Evolutionary conservation across 2,329 filamentous ascomycete species (phyloP).

Genomic region (Aspergillus terreus): DNA sequence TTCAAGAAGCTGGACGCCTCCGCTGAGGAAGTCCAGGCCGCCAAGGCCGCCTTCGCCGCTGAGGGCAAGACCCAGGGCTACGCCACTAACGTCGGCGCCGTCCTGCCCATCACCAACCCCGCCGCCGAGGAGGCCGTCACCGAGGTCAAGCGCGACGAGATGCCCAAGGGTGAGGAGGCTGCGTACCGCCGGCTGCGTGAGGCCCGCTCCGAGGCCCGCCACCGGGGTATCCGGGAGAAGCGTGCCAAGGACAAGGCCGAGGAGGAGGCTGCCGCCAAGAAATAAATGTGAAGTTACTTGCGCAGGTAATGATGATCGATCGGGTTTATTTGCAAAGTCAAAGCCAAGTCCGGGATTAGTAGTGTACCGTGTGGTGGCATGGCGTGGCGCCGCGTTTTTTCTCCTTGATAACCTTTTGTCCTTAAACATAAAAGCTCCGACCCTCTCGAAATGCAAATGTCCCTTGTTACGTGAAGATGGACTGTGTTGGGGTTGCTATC

Average conservation of each 20-base stretch:
- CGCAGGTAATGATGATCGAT: conserved; percentile 39
- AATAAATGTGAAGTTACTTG: conserved; percentile 41
- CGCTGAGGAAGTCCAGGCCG: conserved; percentile 75
- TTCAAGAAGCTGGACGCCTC: conserved; percentile 88
- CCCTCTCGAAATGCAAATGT: conserved; percentile 37
- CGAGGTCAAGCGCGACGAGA: conserved; percentile 77
- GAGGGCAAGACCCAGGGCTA: conserved; percentile 51
- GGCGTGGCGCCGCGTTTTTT: conserved; percentile 31
- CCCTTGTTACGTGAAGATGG: conserved; percentile 18
- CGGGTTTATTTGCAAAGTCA: conserved; percentile 30
- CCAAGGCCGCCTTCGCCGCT: conserved; percentile 53
- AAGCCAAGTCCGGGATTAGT: conserved; percentile 26
- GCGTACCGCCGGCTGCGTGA: conserved; percentile 84
- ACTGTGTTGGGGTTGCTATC: background rate
- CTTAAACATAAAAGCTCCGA: conserved; percentile 34
- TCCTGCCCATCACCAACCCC: conserved; percentile 70
- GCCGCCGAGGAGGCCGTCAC: conserved; percentile 55
- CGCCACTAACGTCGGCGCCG: conserved; percentile 51
- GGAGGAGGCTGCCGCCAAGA: conserved; percentile 56
- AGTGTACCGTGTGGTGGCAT: conserved; percentile 32
- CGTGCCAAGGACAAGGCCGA: conserved; percentile 78
- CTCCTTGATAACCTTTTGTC: conserved; percentile 25
- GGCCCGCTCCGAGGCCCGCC: conserved; percentile 77
- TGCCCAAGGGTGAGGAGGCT: conserved; percentile 76
- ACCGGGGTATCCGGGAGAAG: conserved; percentile 86